These are phyloP conservation scores for Ophiognomonia clavigignenti-juglandacearum DNA, from an alignment of 2,329 filamentous ascomycete species.

Conservation along the genomic window DNA sequence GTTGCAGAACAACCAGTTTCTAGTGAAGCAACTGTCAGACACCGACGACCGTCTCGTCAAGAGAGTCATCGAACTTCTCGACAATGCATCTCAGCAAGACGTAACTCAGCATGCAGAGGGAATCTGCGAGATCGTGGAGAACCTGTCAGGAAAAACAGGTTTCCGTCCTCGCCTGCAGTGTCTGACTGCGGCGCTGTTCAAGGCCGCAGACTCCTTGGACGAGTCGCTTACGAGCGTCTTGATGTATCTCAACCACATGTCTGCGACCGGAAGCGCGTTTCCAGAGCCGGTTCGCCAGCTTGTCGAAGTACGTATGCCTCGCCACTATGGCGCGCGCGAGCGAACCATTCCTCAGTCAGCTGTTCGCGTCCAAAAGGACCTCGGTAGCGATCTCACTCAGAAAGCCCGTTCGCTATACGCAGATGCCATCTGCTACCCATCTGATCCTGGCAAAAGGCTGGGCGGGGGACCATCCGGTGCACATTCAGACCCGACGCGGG, in stretches of 20 bases:
- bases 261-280: not conserved
- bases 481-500: not conserved
- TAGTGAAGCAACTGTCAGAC: not conserved
- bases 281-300: not conserved
- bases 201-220: not conserved
- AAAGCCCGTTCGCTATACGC: not conserved
- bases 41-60: not conserved
- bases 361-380: not conserved
- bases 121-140: not conserved
- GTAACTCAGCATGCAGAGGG: not conserved
- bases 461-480: too few relatives aligned
- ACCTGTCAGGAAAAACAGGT: not conserved
- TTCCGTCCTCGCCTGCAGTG: not conserved
- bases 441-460: constrained; percentile 1
- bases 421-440: not conserved
- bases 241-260: constrained; percentile 1
- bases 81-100: not conserved
- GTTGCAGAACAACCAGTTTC: not conserved
- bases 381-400: not conserved
- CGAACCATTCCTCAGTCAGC: too few relatives aligned
- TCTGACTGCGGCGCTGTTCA: not conserved
- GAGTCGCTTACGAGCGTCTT: constrained; percentile 6
- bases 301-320: too few relatives aligned
- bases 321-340: too few relatives aligned
- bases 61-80: constrained; percentile 3